Percentiles rank a stretch among this genome's conserved stretches.
Conservation (phyloP, 768 basidiomycete species). For the Kwoniella sp. region DNA sequence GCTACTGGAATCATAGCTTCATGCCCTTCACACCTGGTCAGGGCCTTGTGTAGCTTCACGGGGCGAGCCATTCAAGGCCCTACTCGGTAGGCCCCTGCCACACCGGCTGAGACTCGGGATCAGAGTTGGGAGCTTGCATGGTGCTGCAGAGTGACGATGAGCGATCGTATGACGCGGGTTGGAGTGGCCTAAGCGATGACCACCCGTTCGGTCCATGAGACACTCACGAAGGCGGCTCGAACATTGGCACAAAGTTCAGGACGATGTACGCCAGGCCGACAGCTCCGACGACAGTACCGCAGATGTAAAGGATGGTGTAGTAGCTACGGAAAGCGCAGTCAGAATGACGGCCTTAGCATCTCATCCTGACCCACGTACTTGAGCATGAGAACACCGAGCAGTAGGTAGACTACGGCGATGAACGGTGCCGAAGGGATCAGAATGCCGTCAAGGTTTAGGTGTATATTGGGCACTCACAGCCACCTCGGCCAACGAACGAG, state of each 20-base stretch:
- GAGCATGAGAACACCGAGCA: constrained; percentile 47
- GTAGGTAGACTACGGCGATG: constrained; percentile 35
- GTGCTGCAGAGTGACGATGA: constrained; percentile 25
- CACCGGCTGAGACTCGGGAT: constrained; percentile 45
- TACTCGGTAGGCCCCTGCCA: constrained; percentile 48
- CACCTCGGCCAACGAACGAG: constrained; percentile 49
- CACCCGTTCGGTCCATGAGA: not conserved
- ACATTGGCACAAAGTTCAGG: constrained; percentile 44
- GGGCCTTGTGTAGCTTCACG: too few relatives aligned
- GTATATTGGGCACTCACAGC: constrained; percentile 40
- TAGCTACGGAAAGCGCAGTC: constrained; percentile 26
- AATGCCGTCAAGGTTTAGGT: not conserved
- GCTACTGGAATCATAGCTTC: too few relatives aligned
- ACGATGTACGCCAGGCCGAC: constrained; percentile 46
- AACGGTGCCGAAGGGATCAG: not conserved
- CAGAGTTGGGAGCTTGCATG: constrained; percentile 43
- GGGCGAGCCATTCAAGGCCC: too few relatives aligned
- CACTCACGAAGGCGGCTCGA: constrained; percentile 49
- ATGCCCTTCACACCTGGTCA: too few relatives aligned
- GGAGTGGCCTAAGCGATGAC: not conserved
- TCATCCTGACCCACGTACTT: constrained; percentile 31
- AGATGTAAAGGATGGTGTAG: constrained; percentile 48
- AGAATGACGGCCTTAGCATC: not conserved
- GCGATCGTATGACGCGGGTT: not conserved
- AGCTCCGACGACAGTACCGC: constrained; percentile 44